Percentiles rank a stretch among this genome's conserved stretches.
phyloP scores from a whole-genome alignment of 2,329 filamentous ascomycete genomes.

The Phaeoacremonium minimum region DNA sequence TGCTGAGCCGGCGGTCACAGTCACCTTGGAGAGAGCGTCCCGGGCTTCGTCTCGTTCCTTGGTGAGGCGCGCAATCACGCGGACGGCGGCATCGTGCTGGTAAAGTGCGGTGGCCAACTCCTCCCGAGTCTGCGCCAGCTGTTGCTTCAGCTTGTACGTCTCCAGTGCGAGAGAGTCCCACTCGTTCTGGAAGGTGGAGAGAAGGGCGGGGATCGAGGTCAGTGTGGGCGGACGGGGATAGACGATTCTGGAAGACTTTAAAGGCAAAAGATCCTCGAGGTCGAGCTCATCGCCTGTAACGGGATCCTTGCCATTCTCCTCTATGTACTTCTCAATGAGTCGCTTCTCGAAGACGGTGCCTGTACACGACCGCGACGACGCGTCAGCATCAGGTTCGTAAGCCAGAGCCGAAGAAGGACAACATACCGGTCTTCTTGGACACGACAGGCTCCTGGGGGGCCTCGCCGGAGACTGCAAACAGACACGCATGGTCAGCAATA shows the following conservation, averaged over 20 bases:
- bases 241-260: constrained; percentile 80
- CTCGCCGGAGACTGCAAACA: constrained; percentile 94
- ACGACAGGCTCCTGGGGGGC: constrained; percentile 91
- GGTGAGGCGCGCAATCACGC: constrained; percentile 88
- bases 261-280: constrained; percentile 78
- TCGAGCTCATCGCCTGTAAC: constrained; percentile 82
- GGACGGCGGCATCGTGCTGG: constrained; percentile 93
- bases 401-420: constrained; percentile 10
- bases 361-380: constrained; percentile 32
- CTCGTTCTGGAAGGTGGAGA: constrained; percentile 95
- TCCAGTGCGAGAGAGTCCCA: constrained; percentile 94
- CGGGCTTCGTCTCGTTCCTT: constrained; percentile 89
- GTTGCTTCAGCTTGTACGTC: constrained; percentile 85
- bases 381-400: constrained; percentile 11
- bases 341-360: constrained; percentile 93
- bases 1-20: constrained; percentile 51
- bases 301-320: constrained; percentile 89
- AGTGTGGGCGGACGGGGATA: constrained; percentile 87
- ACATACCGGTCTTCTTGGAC: constrained; percentile 86
- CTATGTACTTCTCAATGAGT: constrained; percentile 90
- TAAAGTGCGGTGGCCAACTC: constrained; percentile 93
- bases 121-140: constrained; percentile 83
- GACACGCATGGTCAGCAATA: no score
- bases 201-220: constrained; percentile 91
- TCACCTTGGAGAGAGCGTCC: constrained; percentile 81